Conservation (phyloP, 371 early-diverging fungal species). For the Rhizopus stolonifer region DNA sequence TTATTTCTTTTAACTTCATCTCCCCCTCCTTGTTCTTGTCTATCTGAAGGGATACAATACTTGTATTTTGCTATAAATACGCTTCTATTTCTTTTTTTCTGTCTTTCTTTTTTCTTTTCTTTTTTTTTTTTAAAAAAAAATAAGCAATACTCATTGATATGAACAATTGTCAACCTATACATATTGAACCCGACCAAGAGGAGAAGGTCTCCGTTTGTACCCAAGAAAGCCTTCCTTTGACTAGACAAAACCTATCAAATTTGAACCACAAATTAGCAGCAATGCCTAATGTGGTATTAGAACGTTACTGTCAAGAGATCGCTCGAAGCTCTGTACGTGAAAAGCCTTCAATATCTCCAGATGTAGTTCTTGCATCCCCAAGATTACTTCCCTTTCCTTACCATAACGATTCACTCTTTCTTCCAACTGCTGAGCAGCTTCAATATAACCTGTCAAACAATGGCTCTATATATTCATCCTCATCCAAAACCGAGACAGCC, state of each 20-base stretch:
- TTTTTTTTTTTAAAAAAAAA: not conserved
- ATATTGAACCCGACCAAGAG: not conserved
- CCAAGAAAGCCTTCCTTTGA: conserved; percentile 10
- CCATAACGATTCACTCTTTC: conserved; percentile 42
- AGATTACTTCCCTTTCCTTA: conserved; percentile 40
- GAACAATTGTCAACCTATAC: not conserved
- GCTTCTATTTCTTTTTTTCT: not conserved
- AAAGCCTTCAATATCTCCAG: conserved; percentile 7
- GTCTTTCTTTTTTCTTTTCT: not conserved
- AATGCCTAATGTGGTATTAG: conserved; percentile 3
- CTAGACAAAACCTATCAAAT: conserved; percentile 15
- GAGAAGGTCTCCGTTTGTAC: not conserved
- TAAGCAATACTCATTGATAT: not conserved
- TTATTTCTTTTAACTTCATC: too few relatives aligned
- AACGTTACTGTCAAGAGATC: conserved; percentile 14
- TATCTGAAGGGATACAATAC: not conserved
- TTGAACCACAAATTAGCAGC: not conserved
- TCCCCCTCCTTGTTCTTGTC: not conserved
- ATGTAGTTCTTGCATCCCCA: conserved; percentile 28
- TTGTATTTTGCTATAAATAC: not conserved
- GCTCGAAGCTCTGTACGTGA: not conserved
- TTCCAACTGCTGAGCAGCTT: conserved; percentile 33
- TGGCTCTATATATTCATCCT: not conserved
- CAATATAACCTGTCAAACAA: conserved; percentile 6
- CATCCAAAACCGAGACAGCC: conserved; percentile 14